Evolutionary conservation across 768 basidiomycete genomes (phyloP).

Genomic region (Terana coerulea): DNA sequence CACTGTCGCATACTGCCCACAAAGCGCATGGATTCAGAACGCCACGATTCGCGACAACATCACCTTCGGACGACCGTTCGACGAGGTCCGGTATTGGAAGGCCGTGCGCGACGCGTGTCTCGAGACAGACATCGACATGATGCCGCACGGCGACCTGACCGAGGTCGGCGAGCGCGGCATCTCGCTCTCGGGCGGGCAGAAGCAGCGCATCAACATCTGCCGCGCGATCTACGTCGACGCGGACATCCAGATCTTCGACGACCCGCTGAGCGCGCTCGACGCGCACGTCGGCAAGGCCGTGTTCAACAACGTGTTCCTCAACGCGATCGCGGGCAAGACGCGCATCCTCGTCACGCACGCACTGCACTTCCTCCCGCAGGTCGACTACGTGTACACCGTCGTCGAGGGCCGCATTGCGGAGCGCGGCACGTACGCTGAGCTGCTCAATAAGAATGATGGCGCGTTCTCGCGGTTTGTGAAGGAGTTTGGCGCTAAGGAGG

Average conservation of each 20-base stretch:
- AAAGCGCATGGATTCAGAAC: constrained; percentile 89
- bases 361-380: constrained; percentile 82
- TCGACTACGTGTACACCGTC: constrained; percentile 82
- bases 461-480: constrained; percentile 70
- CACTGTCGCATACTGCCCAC: constrained; percentile 77
- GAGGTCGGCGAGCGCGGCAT: constrained; percentile 89
- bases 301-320: constrained; percentile 78
- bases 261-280: constrained; percentile 87
- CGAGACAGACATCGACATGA: constrained; percentile 74
- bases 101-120: constrained; percentile 76
- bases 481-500: constrained; percentile 74
- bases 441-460: constrained; percentile 53
- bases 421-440: constrained; percentile 71
- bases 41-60: constrained; percentile 88
- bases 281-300: constrained; percentile 88
- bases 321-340: constrained; percentile 63
- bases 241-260: constrained; percentile 87
- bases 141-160: constrained; percentile 74
- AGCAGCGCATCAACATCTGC: constrained; percentile 81
- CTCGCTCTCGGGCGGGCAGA: constrained; percentile 79
- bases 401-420: constrained; percentile 76
- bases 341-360: constrained; percentile 90
- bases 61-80: constrained; percentile 80
- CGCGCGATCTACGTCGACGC: constrained; percentile 84
- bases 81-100: constrained; percentile 79